Evolutionary conservation across 495 filamentous ascomycete species (phyloP), one percentile per base, ranked within the genome.

Genomic region (Penicillium flavigenum): DNA sequence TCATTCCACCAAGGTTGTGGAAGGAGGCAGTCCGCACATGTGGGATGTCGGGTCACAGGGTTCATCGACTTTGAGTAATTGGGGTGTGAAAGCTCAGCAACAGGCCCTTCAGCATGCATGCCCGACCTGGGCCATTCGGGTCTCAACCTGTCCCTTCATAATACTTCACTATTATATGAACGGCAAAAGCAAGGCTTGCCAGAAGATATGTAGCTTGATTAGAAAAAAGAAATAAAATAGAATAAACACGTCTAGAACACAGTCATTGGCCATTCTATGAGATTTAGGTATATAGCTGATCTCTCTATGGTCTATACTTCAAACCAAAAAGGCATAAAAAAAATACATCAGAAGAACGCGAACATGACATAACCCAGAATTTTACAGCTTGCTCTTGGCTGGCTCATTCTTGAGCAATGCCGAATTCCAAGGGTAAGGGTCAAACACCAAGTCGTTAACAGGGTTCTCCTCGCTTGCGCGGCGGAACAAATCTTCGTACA

Each of bases 401-500:
- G 63, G 42, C 46, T 56, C 47, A 52, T 79, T 85, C 78, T 83
- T 84, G 50, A 88, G 76, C 52, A 87, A 65, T 16, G 79, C 76
- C 51, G 72, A 72, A 39, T 79, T 84, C 65, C 84, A 81, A 29
- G 86, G 85, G 61, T 88, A 88, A 8, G 86, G 86, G 68, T 89
- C 85, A 51, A 88, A 79, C 11, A 81, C 81, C 54, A 88, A 68
- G 31, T 79, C 78, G 63, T 89, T 89, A 50, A 88, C 72, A 27
- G 85, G 86, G 69, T 89, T 89, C 68, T 86, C 70, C 71, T 86
- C 76, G 61, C 78, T 83, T 11, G 86, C 86, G 24, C 86, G 69
- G 49, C 82, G 69, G 73, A 88, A 88, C 68, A 89, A 75, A 68
- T 88, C 86, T 58, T 85, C 83, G 60, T 88, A 89, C 26, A 88